Evolutionary conservation across 1,139 yeast species (phyloP).

Genomic region (Blastobotrys buckinghamii): DNA sequence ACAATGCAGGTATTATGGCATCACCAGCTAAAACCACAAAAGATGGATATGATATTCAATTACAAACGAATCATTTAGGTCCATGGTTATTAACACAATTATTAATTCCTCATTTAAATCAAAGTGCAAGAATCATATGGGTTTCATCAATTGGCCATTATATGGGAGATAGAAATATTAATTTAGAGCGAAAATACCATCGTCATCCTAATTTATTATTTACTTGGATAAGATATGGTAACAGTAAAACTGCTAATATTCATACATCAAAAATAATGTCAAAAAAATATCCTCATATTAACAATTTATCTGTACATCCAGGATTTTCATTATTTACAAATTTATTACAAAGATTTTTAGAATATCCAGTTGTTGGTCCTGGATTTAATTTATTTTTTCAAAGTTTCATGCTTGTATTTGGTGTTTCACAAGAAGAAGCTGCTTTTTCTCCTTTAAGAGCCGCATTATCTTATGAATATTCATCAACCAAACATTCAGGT

Average conservation of each 20-base stretch:
- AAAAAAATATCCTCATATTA: conserved; percentile 57
- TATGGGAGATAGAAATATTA: conserved; percentile 47
- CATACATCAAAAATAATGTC: conserved; percentile 67
- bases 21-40: conserved; percentile 56
- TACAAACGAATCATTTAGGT: conserved; percentile 73
- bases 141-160: conserved; percentile 68
- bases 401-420: conserved; percentile 59
- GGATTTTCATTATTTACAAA: conserved; percentile 81
- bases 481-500: conserved; percentile 53
- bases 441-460: conserved; percentile 60
- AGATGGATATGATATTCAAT: conserved; percentile 74
- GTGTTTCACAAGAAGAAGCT: conserved; percentile 69
- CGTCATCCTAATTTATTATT: conserved; percentile 59
- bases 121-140: conserved; percentile 54
- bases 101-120: conserved; percentile 45
- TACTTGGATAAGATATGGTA: conserved; percentile 74
- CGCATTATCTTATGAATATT: conserved; percentile 50
- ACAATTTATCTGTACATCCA: conserved; percentile 71
- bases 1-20: conserved; percentile 83
- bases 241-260: conserved; percentile 75
- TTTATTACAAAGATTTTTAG: conserved; percentile 66
- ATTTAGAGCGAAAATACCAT: conserved; percentile 48
- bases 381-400: conserved; percentile 53
- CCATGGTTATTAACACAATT: conserved; percentile 67
- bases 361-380: conserved; percentile 70